A percentile compares a stretch with the other conserved stretches of the same genome.
Conservation (phyloP, 139 green algal genomes). For the Coelastrella sp. region DNA sequence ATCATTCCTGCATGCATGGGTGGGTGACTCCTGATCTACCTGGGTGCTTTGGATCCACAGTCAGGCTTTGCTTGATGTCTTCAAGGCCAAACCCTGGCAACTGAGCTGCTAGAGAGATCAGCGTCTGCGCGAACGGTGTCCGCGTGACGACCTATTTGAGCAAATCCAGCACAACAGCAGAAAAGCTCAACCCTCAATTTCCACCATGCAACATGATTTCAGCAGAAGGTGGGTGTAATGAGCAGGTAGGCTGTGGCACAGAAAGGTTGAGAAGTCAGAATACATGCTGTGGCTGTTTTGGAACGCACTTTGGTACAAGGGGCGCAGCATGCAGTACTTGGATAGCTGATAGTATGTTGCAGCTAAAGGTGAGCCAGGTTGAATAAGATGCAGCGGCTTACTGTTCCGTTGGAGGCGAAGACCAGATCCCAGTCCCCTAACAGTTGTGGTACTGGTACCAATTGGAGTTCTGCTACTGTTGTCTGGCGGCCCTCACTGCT, state of each 20-base stretch:
- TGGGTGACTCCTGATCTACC: no score
- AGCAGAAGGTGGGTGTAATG: no score
- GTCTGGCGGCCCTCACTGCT: neutral
- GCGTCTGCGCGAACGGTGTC: neutral
- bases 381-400: no score
- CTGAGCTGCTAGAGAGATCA: neutral
- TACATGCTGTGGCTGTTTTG: no score
- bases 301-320: no score
- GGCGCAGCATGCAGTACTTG: no score
- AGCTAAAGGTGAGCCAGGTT: neutral
- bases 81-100: neutral
- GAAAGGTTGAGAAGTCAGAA: no score
- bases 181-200: no score
- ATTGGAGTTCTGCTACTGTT: neutral
- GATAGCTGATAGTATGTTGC: no score
- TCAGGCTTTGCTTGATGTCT: constrained; percentile 14
- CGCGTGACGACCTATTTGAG: constrained; percentile 10
- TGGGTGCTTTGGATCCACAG: neutral
- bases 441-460: neutral
- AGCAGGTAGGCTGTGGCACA: no score
- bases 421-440: constrained; percentile 7
- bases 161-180: neutral
- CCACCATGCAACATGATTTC: no score
- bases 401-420: neutral
- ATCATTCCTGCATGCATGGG: no score